phyloP scores from a whole-genome alignment of 1,139 yeast genomes.

The Suhomyces terraborum region DNA sequence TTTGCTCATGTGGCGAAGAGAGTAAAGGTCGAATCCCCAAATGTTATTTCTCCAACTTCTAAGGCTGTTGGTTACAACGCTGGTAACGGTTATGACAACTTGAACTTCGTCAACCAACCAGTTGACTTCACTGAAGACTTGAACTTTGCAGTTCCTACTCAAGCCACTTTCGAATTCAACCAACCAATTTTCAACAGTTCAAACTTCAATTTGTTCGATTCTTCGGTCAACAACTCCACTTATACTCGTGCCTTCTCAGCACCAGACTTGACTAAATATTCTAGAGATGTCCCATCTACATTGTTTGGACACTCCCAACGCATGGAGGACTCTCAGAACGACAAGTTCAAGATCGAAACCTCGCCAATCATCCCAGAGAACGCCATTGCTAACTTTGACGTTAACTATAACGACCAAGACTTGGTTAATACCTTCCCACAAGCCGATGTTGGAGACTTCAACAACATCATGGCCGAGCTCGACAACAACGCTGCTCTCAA shows the following conservation, averaged over 20 bases:
- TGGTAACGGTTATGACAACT: conserved; percentile 4
- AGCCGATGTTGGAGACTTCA: conserved; percentile 8
- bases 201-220: conserved; percentile 20
- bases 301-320: conserved; percentile 14
- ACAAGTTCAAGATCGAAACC: conserved; percentile 3
- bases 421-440: background rate
- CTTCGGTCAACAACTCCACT: conserved; percentile 4
- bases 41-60: conserved; percentile 10
- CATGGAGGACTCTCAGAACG: conserved; percentile 6
- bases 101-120: conserved; percentile 1
- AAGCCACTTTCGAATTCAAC: conserved; percentile 18
- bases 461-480: conserved; percentile 12
- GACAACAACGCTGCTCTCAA: conserved; percentile 2
- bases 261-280: conserved; percentile 28
- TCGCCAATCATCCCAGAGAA: background rate
- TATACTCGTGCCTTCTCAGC: conserved; percentile 29
- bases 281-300: conserved; percentile 10
- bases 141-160: conserved; percentile 16
- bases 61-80: conserved; percentile 10
- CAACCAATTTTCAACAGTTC: conserved; percentile 16
- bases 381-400: conserved; percentile 3
- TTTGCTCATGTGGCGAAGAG: conserved; percentile 16
- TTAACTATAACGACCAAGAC: conserved; percentile 3
- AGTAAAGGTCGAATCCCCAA: conserved; percentile 18
- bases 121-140: background rate